These are phyloP conservation scores for Metschnikowia peoriensis DNA, from an alignment of 805 yeast species.

Conservation along the genomic window DNA sequence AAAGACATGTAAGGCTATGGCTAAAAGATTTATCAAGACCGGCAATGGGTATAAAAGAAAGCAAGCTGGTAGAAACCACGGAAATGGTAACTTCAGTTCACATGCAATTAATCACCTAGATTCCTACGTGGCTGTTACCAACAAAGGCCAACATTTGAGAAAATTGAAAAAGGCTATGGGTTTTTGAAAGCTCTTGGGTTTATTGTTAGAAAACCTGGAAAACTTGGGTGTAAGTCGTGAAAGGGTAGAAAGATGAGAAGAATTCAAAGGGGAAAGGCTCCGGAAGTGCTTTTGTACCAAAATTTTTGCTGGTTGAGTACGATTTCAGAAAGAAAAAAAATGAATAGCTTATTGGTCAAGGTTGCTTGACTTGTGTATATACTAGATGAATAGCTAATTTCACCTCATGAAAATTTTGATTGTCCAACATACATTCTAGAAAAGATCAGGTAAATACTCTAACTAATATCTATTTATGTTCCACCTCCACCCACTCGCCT, in stretches of 20 bases:
- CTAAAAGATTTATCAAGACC: conserved; percentile 80
- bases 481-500: conserved; percentile 50
- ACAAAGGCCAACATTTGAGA: conserved; percentile 54
- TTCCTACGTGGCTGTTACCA: conserved; percentile 54
- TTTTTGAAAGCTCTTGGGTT: conserved; percentile 38
- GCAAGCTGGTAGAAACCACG: conserved; percentile 86
- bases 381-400: background rate
- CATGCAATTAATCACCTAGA: conserved; percentile 57
- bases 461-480: conserved; percentile 33
- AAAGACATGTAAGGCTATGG: conserved; percentile 85
- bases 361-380: background rate
- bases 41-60: conserved; percentile 57
- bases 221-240: background rate
- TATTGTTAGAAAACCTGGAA: background rate
- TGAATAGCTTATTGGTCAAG: background rate
- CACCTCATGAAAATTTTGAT: background rate
- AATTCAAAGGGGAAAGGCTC: background rate
- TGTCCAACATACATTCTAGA: background rate
- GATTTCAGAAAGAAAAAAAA: background rate
- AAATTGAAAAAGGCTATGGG: conserved; percentile 53
- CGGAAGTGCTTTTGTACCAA: background rate
- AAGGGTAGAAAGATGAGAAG: background rate
- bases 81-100: conserved; percentile 84
- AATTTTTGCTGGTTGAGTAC: no score
- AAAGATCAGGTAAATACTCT: background rate